A percentile compares a stretch with the other conserved stretches of the same genome.
Evolutionary conservation across 1,284 basidiomycete genomes (phyloP).

Genomic region (Heterobasidion annosum): DNA sequence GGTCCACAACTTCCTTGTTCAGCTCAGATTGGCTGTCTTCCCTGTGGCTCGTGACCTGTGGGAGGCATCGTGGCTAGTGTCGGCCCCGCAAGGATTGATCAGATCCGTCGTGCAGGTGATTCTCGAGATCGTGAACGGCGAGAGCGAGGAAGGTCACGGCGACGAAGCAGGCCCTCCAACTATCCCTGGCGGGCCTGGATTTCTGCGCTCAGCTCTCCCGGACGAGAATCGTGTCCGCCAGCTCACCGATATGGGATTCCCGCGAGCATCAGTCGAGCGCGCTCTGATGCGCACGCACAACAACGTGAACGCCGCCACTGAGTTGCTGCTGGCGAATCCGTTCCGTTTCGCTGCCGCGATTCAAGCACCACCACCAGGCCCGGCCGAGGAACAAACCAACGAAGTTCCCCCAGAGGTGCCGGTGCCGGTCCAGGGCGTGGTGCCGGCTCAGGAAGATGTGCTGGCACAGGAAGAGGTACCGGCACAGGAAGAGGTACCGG

Average conservation of each 20-base stretch:
- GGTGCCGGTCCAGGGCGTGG: not conserved
- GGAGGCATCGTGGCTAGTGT: conserved; percentile 78
- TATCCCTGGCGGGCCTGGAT: conserved; percentile 11
- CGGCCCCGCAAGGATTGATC: conserved; percentile 66
- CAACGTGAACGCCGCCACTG: conserved; percentile 86
- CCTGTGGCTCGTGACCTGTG: conserved; percentile 70
- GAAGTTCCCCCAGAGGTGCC: not conserved
- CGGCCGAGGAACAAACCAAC: conserved; percentile 2
- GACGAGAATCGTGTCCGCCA: conserved; percentile 76
- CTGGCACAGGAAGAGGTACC: not conserved
- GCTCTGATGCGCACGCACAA: conserved; percentile 83
- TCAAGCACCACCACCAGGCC: conserved; percentile 30
- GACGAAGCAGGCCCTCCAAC: conserved; percentile 11
- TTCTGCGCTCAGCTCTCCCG: conserved; percentile 40
- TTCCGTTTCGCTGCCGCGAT: conserved; percentile 63
- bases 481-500: not conserved
- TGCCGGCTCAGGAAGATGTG: not conserved
- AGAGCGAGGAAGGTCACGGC: conserved; percentile 60
- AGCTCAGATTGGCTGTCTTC: conserved; percentile 64
- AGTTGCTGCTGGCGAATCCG: conserved; percentile 79
- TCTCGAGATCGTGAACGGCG: conserved; percentile 75
- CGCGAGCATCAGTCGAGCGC: conserved; percentile 73
- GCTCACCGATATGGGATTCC: conserved; percentile 96
- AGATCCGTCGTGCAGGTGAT: conserved; percentile 72
- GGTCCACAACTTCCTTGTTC: conserved; percentile 79